Percentiles rank a stretch among this genome's conserved stretches.
phyloP scores from a whole-genome alignment of 78 protist genomes.

The Dictyostelium firmibasis region DNA sequence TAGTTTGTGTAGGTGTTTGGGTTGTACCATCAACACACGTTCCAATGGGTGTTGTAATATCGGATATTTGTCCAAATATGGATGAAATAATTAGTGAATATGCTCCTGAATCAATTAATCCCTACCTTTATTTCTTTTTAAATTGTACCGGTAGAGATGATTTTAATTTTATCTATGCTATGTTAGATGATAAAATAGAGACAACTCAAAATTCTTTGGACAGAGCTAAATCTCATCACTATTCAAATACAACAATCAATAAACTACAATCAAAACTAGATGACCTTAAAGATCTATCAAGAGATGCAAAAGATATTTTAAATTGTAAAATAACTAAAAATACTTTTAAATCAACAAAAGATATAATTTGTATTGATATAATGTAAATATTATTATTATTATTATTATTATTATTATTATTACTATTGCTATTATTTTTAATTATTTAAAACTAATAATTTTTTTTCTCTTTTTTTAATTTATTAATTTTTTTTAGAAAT shows the following conservation, averaged over 20 bases:
- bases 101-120: conserved; percentile 10
- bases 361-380: conserved; percentile 45
- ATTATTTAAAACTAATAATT: background rate
- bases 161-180: background rate
- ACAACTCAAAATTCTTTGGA: background rate
- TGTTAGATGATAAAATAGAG: background rate
- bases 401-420: background rate
- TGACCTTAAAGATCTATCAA: conserved; percentile 1
- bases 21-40: conserved; percentile 28
- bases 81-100: background rate
- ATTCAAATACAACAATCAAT: background rate
- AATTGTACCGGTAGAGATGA: conserved; percentile 13
- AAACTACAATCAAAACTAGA: background rate
- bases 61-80: conserved; percentile 64
- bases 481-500: background rate
- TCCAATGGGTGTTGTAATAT: conserved; percentile 32
- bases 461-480: background rate
- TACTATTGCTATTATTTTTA: background rate
- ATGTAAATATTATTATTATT: background rate
- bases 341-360: conserved; percentile 23
- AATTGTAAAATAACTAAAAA: conserved; percentile 53
- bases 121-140: conserved; percentile 37
- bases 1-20: background rate
- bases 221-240: conserved; percentile 7
- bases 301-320: conserved; percentile 21